Evolutionary conservation across 345 rosid genomes (phyloP).

Genomic region (Rhodomyrtus tomentosa): DNA sequence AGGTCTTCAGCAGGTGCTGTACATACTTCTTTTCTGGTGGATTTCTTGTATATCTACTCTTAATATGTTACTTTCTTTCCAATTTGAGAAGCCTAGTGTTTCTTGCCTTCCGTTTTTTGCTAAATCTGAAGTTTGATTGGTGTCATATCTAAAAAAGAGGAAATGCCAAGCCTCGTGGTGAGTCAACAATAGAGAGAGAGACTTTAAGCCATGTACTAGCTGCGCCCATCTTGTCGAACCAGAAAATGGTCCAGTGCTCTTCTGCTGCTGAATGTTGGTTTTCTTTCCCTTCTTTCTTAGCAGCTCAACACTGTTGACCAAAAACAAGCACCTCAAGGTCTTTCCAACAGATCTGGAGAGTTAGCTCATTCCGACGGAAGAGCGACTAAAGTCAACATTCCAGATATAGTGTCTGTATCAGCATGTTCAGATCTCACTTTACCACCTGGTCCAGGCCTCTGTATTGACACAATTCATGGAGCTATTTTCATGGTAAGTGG

Average conservation of each 20-base stretch:
- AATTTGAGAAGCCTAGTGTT: background rate
- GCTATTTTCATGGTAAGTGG: conserved; percentile 69
- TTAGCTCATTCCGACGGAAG: conserved; percentile 30
- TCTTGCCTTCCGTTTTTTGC: background rate
- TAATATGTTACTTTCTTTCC: background rate
- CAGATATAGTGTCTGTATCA: conserved; percentile 75
- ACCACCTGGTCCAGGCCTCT: conserved; percentile 96
- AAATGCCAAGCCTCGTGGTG: background rate
- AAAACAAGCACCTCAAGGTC: conserved; percentile 43
- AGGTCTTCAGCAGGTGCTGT: conserved; percentile 69
- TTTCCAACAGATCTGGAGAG: conserved; percentile 45
- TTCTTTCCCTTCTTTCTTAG: background rate
- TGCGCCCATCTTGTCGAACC: background rate
- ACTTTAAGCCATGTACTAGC: background rate
- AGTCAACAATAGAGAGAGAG: background rate
- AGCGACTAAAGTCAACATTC: conserved; percentile 54
- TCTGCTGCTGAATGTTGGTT: background rate
- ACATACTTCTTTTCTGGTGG: background rate
- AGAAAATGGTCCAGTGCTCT: background rate
- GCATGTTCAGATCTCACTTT: conserved; percentile 88
- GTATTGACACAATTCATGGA: conserved; percentile 68
- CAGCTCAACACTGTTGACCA: conserved; percentile 51
- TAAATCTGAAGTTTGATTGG: background rate
- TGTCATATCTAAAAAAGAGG: background rate
- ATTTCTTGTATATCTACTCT: background rate